Evolutionary conservation across 2,329 filamentous ascomycete genomes (phyloP), one percentile per base, ranked within the genome.

Genomic region (Aaosphaeria arxii): DNA sequence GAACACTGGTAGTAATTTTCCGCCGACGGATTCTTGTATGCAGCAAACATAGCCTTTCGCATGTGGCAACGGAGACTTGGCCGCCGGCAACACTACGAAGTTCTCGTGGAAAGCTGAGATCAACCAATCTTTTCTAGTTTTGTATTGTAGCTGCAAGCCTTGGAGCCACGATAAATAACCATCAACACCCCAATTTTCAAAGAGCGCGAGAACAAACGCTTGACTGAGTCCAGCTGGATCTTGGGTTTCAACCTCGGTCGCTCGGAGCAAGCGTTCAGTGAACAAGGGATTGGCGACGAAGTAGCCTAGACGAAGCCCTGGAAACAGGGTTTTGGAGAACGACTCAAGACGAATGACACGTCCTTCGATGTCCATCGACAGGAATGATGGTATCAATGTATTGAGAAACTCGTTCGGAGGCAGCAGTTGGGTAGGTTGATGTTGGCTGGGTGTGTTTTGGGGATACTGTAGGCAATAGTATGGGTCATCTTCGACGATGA

Each of bases 301-400:
- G 65, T 65, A 70, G 5, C 63, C 66, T 17, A 45, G 52, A 3
- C 66, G 53, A 6, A 66, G 50, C 9, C 66, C 66, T 28, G 65
- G 65, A 1, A 62, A 58, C 9, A 69, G 43, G 11, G 66, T 62
- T 46, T 70, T 70, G 6, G 66, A 66, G 0, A 56, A 57, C 1
- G 65, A 54, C 32, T 69, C 66, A 5, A 70, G 47, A 1, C 66
- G 59, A 4, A 70, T 33, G 2, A 69, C 66, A 9, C 66, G 58
- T 2, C 66, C 66, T 6, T 55, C 61, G 1, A 44, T 47, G 39
- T 72, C 70, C 7, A 72, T 45, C 3, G 63, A 65, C 0, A 72
- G 52, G 45, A 69, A 71, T 0, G 69, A 71, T 1, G 51, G 36
- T 4, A 51, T 45, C 1, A 63, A 50, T 6, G 40, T 28, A 11